Evolutionary conservation across 768 basidiomycete species (phyloP), one percentile per base, ranked within the genome.

Genomic region (Russula vinacea): DNA sequence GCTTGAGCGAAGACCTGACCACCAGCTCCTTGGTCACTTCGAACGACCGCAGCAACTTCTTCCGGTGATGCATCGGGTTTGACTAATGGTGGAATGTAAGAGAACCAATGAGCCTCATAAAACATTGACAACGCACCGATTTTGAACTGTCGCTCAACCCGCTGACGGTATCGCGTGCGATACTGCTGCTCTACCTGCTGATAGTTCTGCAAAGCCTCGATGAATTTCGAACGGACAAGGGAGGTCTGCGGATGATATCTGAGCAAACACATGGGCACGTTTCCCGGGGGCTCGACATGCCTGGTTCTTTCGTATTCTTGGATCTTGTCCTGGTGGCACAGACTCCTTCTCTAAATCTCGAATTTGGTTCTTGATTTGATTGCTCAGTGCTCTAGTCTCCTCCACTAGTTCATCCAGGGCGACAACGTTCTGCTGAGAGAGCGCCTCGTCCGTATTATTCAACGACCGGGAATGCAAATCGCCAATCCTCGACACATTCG

Each of bases 31-130:
- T 81, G 82, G 51, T 90, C 88, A 70, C 92, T 88, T 69, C 94
- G 87, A 39, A 94, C 87, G n/a, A 90, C 94, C 17, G 90, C 87
- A 57, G 81, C 78, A 65, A 98, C 79, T 76, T 98, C 95, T 60
- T 96, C 92, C 2, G 87, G 87, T 0, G 93, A 86, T 5, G 95
- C 95, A 75, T 95, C 87, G 54, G 94, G 94, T 77, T 97, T 97
- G 61, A 94, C 94, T 92, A 65, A 0, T 26, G 33, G 17, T 26
- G 13, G 35, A 33, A 39, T 29, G 2, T 29, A 16, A 32, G 42
- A 50, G 37, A 39, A 42, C 52, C 45, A 66, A 32, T 56, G 17
- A 56, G 42, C 37, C 58, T 37, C 47, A 51, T 54, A 39, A 47
- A 0, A 49, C 13, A 13, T 3, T 19, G 3, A 53, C n/a, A 17